A percentile compares a stretch with the other conserved stretches of the same genome.
These are phyloP conservation scores for Stemphylium vesicarium DNA, from an alignment of 2,329 filamentous ascomycete species.

Conservation along the genomic window DNA sequence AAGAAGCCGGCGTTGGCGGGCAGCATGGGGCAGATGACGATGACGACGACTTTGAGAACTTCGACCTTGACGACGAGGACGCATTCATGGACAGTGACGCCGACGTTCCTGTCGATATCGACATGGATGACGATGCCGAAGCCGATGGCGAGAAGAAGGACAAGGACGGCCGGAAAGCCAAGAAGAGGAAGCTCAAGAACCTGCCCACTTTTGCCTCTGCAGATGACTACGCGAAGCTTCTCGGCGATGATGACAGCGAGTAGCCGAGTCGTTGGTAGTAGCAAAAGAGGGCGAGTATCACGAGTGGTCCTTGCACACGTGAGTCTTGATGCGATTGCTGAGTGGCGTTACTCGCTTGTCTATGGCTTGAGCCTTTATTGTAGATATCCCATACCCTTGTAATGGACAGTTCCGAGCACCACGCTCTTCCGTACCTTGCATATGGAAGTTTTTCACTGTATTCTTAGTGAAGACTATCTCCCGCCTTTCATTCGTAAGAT, in stretches of 20 bases:
- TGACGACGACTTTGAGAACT: slow-evolving; percentile 51
- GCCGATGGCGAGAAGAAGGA: slow-evolving; percentile 49
- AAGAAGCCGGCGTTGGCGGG: slow-evolving; percentile 53
- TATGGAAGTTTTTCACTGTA: no score
- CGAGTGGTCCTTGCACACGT: background rate
- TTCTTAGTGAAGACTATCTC: no score
- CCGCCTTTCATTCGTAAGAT: no score
- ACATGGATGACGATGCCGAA: slow-evolving; percentile 50
- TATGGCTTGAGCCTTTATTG: slow-evolving; percentile 22
- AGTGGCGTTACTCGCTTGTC: slow-evolving; percentile 13
- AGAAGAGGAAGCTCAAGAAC: slow-evolving; percentile 83
- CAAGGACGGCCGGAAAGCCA: slow-evolving; percentile 60
- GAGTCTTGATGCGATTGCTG: background rate
- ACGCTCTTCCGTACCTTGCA: background rate
- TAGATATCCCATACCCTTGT: slow-evolving; percentile 44
- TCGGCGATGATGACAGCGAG: slow-evolving; percentile 67
- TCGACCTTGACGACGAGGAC: slow-evolving; percentile 59
- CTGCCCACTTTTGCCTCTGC: slow-evolving; percentile 91
- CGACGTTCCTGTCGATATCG: slow-evolving; percentile 59
- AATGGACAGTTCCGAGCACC: slow-evolving; percentile 18
- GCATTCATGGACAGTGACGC: slow-evolving; percentile 63
- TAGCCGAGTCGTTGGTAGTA: slow-evolving; percentile 12
- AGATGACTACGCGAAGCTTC: slow-evolving; percentile 89
- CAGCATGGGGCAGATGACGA: slow-evolving; percentile 33
- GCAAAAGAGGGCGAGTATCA: background rate